phyloP scores from a whole-genome alignment of 1,139 yeast genomes.

The Taphrina flavorubra region DNA sequence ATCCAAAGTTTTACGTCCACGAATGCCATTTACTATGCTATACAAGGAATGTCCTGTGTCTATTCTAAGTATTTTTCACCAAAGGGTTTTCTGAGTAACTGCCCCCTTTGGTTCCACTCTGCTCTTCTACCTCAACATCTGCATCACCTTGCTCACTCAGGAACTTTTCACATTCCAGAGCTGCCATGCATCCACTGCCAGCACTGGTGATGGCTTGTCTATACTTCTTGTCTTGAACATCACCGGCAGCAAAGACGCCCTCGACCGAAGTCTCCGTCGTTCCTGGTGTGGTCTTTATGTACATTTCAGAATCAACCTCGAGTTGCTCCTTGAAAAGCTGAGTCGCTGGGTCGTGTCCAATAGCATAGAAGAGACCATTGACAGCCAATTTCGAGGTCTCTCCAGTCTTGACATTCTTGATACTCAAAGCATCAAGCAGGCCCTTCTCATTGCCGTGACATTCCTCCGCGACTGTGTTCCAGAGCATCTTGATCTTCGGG shows the following conservation, averaged over 20 bases:
- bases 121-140: slow-evolving; percentile 26
- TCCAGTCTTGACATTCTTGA: slow-evolving; percentile 75
- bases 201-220: slow-evolving; percentile 99
- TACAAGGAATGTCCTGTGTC: not conserved
- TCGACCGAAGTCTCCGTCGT: slow-evolving; percentile 81
- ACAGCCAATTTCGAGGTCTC: slow-evolving; percentile 73
- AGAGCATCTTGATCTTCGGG: slow-evolving; percentile 87
- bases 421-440: slow-evolving; percentile 62
- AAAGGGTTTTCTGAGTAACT: slow-evolving; percentile 36
- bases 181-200: slow-evolving; percentile 99
- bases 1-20: not conserved
- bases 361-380: slow-evolving; percentile 94
- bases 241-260: slow-evolving; percentile 99
- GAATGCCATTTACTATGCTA: not conserved
- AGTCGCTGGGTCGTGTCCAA: slow-evolving; percentile 97
- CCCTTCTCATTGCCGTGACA: slow-evolving; percentile 67
- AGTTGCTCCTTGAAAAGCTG: slow-evolving; percentile 75
- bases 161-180: slow-evolving; percentile 88
- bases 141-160: slow-evolving; percentile 67
- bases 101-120: slow-evolving; percentile 22
- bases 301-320: slow-evolving; percentile 84
- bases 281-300: slow-evolving; percentile 87
- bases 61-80: slow-evolving; percentile 32
- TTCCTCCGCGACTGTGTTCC: slow-evolving; percentile 82
- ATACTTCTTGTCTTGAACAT: slow-evolving; percentile 93